A percentile compares a stretch with the other conserved stretches of the same genome.
phyloP scores from a whole-genome alignment of 805 yeast species.

The Kodamaea kaohsiungensis region DNA sequence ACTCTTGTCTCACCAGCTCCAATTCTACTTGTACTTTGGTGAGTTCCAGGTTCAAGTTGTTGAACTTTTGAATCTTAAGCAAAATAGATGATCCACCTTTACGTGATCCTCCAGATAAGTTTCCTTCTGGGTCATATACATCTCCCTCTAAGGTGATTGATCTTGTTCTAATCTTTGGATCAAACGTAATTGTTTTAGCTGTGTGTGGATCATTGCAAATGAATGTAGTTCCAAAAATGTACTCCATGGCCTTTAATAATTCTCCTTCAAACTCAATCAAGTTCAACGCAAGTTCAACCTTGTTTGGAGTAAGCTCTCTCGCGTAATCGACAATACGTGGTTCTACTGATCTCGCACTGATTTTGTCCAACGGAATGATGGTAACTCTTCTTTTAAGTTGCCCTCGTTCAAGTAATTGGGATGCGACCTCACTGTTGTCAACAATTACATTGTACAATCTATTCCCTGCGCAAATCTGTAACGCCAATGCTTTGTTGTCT shows the following conservation, averaged over 20 bases:
- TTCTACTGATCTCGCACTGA: conserved; percentile 59
- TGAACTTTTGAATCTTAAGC: conserved; percentile 65
- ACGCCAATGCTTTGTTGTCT: conserved; percentile 68
- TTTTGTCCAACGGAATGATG: conserved; percentile 87
- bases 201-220: conserved; percentile 85
- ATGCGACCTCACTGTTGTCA: conserved; percentile 82
- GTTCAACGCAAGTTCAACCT: conserved; percentile 87
- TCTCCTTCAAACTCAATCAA: conserved; percentile 73
- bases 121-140: conserved; percentile 93
- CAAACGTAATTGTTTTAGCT: conserved; percentile 85
- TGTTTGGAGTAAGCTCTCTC: conserved; percentile 73
- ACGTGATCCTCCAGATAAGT: conserved; percentile 92
- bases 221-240: conserved; percentile 86
- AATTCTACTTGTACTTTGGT: conserved; percentile 46
- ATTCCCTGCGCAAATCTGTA: conserved; percentile 94
- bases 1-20: conserved; percentile 34
- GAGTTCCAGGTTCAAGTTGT: conserved; percentile 43
- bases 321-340: conserved; percentile 60
- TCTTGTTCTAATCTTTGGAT: conserved; percentile 75
- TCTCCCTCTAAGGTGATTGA: conserved; percentile 93
- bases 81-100: conserved; percentile 58
- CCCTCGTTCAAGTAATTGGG: conserved; percentile 77
- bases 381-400: conserved; percentile 80
- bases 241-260: conserved; percentile 81
- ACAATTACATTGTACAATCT: conserved; percentile 87